Evolutionary conservation across 83 land plant genomes (phyloP).

Genomic region (Thuja plicata): DNA sequence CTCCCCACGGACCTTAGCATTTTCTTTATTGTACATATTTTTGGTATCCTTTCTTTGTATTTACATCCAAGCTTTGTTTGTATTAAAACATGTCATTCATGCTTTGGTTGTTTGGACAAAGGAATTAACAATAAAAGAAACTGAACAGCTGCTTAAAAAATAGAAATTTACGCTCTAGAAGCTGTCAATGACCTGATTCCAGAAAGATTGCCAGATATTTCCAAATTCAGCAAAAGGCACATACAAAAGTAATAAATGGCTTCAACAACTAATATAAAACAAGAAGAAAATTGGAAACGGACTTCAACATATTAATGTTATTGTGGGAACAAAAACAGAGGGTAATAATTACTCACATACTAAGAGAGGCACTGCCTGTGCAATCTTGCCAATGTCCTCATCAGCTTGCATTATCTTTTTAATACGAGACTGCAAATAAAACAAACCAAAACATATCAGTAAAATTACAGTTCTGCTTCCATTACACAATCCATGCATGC

Average conservation of each 20-base stretch:
- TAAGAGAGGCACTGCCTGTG: constrained; percentile 73
- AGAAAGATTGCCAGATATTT: background rate
- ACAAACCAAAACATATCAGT: background rate
- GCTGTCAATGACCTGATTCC: background rate
- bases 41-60: background rate
- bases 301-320: background rate
- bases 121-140: background rate
- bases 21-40: background rate
- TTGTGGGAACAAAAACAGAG: background rate
- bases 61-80: background rate
- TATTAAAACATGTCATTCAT: background rate
- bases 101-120: background rate
- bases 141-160: background rate
- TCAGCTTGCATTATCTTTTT: constrained; percentile 93
- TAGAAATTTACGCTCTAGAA: background rate
- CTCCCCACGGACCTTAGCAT: background rate
- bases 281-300: background rate
- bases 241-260: background rate
- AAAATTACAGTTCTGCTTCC: background rate
- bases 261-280: background rate
- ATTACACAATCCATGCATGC: background rate
- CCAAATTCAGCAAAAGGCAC: background rate
- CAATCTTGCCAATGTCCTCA: constrained; percentile 89
- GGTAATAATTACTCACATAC: constrained; percentile 54
- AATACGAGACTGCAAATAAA: constrained; percentile 61